Percentiles rank a stretch among this genome's conserved stretches.
phyloP scores from a whole-genome alignment of 805 yeast species.

The Pichia kluyveri region DNA sequence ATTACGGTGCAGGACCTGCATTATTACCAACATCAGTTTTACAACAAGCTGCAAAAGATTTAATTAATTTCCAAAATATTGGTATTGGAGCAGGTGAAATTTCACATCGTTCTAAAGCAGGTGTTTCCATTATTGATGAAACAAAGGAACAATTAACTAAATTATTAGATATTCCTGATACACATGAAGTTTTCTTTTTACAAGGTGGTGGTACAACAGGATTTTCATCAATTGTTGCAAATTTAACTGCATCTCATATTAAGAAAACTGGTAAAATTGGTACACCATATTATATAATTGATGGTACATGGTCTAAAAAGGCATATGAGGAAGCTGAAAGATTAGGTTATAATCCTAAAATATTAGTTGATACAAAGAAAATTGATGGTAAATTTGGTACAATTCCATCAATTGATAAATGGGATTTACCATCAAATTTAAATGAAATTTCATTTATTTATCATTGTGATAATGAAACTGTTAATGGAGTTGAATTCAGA shows the following conservation, averaged over 20 bases:
- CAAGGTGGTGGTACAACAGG: conserved; percentile 99
- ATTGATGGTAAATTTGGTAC: conserved; percentile 48
- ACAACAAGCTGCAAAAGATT: conserved; percentile 79
- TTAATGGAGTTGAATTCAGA: conserved; percentile 80
- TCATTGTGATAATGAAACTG: conserved; percentile 96
- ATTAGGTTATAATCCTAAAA: conserved; percentile 66
- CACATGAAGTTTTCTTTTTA: conserved; percentile 88
- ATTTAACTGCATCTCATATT: conserved; percentile 60
- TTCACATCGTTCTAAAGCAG: conserved; percentile 88
- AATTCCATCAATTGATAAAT: conserved; percentile 57
- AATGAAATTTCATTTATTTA: conserved; percentile 75
- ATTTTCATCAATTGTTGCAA: conserved; percentile 79
- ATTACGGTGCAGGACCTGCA: conserved; percentile 99
- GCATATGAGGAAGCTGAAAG: conserved; percentile 80
- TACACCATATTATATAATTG: conserved; percentile 75
- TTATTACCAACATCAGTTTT: conserved; percentile 75
- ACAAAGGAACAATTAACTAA: conserved; percentile 61
- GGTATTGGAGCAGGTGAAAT: conserved; percentile 94
- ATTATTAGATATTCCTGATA: conserved; percentile 71
- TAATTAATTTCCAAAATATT: conserved; percentile 56
- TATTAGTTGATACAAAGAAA: conserved; percentile 58
- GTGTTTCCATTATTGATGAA: conserved; percentile 63
- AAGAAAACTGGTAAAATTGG: conserved; percentile 68
- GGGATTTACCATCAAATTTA: conserved; percentile 52
- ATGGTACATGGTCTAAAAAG: conserved; percentile 93